These are phyloP conservation scores for Gamsiella multidivaricata DNA, from an alignment of 192 early-diverging fungal genomes.

Conservation along the genomic window DNA sequence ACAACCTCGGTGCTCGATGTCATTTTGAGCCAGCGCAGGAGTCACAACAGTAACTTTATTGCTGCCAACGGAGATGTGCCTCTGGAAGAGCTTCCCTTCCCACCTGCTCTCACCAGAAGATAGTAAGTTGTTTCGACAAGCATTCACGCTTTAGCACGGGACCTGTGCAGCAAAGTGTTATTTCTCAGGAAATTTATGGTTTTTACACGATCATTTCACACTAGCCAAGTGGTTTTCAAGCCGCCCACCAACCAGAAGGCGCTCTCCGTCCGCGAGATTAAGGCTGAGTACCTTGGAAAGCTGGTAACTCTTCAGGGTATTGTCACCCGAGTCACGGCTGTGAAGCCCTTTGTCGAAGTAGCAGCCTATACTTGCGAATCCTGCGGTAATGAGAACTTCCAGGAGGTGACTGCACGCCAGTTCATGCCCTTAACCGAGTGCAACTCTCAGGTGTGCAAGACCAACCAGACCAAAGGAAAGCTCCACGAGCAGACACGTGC, in stretches of 20 bases:
- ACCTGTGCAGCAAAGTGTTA: too few relatives aligned
- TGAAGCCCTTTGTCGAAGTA: slow-evolving; percentile 91
- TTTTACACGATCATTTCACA: too few relatives aligned
- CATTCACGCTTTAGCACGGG: neutral
- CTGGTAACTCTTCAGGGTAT: slow-evolving; percentile 92
- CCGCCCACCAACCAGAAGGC: slow-evolving; percentile 70
- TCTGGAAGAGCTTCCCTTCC: slow-evolving; percentile 67
- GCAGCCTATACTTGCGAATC: slow-evolving; percentile 92
- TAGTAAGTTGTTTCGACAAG: slow-evolving; percentile 69
- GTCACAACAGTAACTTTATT: slow-evolving; percentile 66
- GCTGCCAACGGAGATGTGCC: slow-evolving; percentile 45
- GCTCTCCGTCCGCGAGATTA: slow-evolving; percentile 88
- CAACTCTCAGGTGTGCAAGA: slow-evolving; percentile 80
- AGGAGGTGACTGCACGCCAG: slow-evolving; percentile 83
- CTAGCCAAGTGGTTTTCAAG: slow-evolving; percentile 83
- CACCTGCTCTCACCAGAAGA: slow-evolving; percentile 84
- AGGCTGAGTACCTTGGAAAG: slow-evolving; percentile 82
- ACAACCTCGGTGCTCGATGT: slow-evolving; percentile 90
- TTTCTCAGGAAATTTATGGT: too few relatives aligned
- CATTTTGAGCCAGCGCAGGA: slow-evolving; percentile 85
- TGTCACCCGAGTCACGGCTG: slow-evolving; percentile 92
- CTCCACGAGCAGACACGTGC: slow-evolving; percentile 92
- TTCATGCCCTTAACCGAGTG: slow-evolving; percentile 88
- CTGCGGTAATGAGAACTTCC: slow-evolving; percentile 96
- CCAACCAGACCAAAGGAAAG: slow-evolving; percentile 82